These are phyloP conservation scores for Cnidoscolus chayamansa DNA, from an alignment of 441 rosid species.

Conservation along the genomic window DNA sequence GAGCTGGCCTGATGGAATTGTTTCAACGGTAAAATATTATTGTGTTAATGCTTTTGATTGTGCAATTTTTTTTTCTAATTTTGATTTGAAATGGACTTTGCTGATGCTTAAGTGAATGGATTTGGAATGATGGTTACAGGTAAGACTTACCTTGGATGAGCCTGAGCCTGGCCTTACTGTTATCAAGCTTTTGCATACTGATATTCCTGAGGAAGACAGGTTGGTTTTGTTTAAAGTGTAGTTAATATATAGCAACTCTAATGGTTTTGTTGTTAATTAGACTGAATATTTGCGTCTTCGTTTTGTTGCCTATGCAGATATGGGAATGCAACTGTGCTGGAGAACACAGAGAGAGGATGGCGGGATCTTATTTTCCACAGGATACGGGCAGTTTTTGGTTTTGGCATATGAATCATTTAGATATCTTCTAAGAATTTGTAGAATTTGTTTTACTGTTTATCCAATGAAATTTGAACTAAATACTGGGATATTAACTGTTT, in stretches of 20 bases:
- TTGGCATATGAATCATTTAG: constrained; percentile 56
- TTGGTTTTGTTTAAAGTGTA: constrained; percentile 25
- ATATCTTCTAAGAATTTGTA: constrained; percentile 16
- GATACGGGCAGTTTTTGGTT: constrained; percentile 88
- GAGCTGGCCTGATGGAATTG: constrained; percentile 90
- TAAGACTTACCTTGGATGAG: constrained; percentile 68
- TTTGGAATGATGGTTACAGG: constrained; percentile 44
- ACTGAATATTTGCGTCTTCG: neutral
- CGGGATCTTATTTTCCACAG: constrained; percentile 79
- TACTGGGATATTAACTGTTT: constrained; percentile 1
- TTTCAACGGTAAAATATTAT: constrained; percentile 53
- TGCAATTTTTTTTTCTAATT: neutral
- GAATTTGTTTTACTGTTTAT: constrained; percentile 5
- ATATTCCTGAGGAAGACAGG: constrained; percentile 94
- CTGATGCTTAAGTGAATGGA: neutral
- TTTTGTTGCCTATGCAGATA: constrained; percentile 49
- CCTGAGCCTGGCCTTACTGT: constrained; percentile 75
- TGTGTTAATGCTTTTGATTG: neutral
- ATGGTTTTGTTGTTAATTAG: neutral
- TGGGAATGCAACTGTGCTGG: constrained; percentile 91
- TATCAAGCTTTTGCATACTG: constrained; percentile 65
- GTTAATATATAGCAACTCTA: neutral
- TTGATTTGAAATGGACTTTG: too few species aligned
- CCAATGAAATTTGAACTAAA: constrained; percentile 18
- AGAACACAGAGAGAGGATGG: constrained; percentile 97